Percentiles rank a stretch among this genome's conserved stretches.
phyloP scores from a whole-genome alignment of 2,329 filamentous ascomycete genomes.

The Chalaropsis thielavioides region DNA sequence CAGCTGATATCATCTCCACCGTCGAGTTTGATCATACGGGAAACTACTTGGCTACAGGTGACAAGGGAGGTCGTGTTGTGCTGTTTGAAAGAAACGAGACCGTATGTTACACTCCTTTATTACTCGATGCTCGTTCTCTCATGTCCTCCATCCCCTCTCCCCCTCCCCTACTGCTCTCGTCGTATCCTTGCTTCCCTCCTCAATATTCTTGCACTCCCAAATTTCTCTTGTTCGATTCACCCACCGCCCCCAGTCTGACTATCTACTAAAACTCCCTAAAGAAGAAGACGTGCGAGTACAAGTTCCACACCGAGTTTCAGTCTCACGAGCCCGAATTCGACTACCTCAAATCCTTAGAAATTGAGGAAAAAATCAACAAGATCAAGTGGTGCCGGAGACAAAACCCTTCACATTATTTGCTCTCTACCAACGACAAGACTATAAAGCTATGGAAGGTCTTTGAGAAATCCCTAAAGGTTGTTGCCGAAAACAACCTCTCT shows the following conservation, averaged over 20 bases:
- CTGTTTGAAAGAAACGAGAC: constrained; percentile 91
- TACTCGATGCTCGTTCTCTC: constrained; percentile 2
- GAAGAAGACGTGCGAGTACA: constrained; percentile 99
- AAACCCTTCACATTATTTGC: constrained; percentile 93
- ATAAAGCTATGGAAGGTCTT: constrained; percentile 99
- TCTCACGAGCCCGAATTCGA: constrained; percentile 99
- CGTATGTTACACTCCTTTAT: constrained; percentile 37
- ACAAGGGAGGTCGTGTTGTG: constrained; percentile 75
- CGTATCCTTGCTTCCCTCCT: background rate
- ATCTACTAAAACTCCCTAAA: constrained; percentile 31
- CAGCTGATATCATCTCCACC: constrained; percentile 82
- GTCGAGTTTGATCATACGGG: constrained; percentile 84
- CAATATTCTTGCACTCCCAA: background rate
- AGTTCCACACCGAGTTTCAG: constrained; percentile 99
- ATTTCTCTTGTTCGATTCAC: background rate
- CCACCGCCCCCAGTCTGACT: background rate
- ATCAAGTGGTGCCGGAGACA: constrained; percentile 99
- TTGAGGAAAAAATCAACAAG: constrained; percentile 99
- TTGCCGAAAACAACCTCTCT: constrained; percentile 96
- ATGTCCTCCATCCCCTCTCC: background rate
- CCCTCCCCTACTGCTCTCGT: background rate
- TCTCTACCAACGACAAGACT: constrained; percentile 98
- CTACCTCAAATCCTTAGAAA: constrained; percentile 96
- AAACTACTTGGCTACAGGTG: constrained; percentile 79
- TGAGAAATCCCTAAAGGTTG: constrained; percentile 96